phyloP scores from a whole-genome alignment of 768 basidiomycete species.

The Termitomyces sp. region DNA sequence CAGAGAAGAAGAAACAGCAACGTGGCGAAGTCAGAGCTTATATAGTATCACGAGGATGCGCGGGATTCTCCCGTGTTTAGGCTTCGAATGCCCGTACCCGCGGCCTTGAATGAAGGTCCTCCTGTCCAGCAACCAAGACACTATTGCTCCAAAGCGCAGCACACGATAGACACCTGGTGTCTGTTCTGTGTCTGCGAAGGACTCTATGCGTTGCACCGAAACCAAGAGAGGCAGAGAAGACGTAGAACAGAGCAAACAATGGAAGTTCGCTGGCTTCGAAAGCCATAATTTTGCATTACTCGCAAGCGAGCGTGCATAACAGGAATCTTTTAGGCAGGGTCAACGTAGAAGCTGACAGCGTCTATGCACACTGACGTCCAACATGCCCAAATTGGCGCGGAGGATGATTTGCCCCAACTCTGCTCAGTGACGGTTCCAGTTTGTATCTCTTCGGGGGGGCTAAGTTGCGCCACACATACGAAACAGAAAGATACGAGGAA shows the following conservation, averaged over 20 bases:
- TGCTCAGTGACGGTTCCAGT: neutral
- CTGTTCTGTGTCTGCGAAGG: neutral
- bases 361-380: neutral
- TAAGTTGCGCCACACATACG: neutral
- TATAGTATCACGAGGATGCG: slow-evolving; percentile 14
- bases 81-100: slow-evolving; percentile 8
- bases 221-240: neutral
- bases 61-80: slow-evolving; percentile 14
- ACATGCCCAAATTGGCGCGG: neutral
- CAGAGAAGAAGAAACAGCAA: slow-evolving; percentile 10
- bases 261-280: neutral
- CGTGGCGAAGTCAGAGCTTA: slow-evolving; percentile 4
- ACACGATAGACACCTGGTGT: neutral
- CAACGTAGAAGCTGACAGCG: neutral
- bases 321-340: neutral
- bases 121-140: neutral
- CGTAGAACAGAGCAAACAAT: neutral
- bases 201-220: neutral
- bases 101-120: neutral
- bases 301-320: slow-evolving; percentile 1
- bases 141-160: slow-evolving; percentile 4
- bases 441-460: neutral
- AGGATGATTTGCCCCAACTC: too few species aligned
- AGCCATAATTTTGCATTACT: neutral
- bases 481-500: neutral